Base-by-base conservation (phyloP, 2,329 filamentous ascomycete species). In the Plenodomus tracheiphilus region DNA sequence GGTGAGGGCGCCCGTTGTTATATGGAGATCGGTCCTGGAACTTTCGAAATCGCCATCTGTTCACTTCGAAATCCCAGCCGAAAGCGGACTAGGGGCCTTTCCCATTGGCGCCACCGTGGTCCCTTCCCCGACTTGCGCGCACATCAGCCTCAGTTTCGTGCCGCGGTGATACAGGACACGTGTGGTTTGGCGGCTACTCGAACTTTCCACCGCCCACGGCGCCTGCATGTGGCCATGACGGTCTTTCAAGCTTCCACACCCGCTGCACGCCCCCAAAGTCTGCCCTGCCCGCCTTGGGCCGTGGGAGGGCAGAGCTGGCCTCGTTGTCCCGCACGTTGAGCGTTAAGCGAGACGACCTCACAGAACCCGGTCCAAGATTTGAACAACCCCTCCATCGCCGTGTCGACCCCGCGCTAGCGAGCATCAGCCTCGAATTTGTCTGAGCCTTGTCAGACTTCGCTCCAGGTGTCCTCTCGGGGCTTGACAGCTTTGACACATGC, bases 31-130 rank as follows among this genome's bases (percentile, higher is more conserved):
- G 41, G 51, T 49, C 46, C 47, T 56, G 50, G 52, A 54, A 61
- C 56, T 59, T 58, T 61, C 47, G 60, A 63, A 66, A 58, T 56
- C 61, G 65, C 63, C 64, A 69, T 54, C 59, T 68, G 60, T 58
- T 54, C 54, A 59, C 61, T 66, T 61, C 44, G 51, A 56, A 43
- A 50, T 61, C 37, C 46, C 48, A 47, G 49, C 37, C 45, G 56
- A 47, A 61, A 56, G 57, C 49, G 55, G 59, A 16, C 25, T 56
- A 41, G 3, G 4, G 56, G 64, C 10, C 49, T 58, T 62, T 62
- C 51, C 61, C 51, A 22, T 38, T 48, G 46, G 44, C 49, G 58
- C 58, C 59, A 59, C 60, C 53, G 58, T 56, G 51, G 54, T 44
- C 40, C 44, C 46, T 55, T 58, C 46, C 46, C 43, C 42, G 56